Evolutionary conservation across 257 asterid species (phyloP).

Genomic region (Solanum ossicruentum): DNA sequence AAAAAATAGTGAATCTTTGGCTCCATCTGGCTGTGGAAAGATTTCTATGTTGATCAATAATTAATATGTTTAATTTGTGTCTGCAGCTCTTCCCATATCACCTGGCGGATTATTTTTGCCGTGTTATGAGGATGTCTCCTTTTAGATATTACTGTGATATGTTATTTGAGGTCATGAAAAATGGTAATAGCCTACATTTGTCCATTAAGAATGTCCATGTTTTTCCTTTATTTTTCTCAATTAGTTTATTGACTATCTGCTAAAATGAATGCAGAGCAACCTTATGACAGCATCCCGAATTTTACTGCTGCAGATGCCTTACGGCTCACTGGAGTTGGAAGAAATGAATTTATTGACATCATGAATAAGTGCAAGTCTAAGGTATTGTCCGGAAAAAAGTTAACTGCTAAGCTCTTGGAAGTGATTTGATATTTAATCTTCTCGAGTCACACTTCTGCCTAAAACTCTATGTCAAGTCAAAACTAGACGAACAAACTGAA

Average conservation of each 20-base stretch:
- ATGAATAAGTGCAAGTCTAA: conserved; percentile 48
- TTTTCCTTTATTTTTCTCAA: background rate
- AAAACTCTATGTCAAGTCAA: background rate
- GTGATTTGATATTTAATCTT: background rate
- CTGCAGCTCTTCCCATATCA: conserved; percentile 95
- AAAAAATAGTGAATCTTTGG: too few species aligned
- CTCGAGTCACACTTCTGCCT: background rate
- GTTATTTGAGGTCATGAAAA: conserved; percentile 94
- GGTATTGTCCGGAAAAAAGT: background rate
- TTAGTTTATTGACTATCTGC: background rate
- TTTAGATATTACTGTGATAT: conserved; percentile 96
- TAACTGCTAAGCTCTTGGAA: background rate
- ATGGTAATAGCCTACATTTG: conserved; percentile 38
- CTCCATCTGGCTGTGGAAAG: too few species aligned
- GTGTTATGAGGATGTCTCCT: conserved; percentile 95
- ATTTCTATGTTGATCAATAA: background rate
- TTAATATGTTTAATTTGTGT: background rate
- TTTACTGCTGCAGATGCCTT: conserved; percentile 8
- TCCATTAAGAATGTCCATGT: background rate
- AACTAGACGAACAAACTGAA: background rate
- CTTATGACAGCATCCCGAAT: conserved; percentile 88
- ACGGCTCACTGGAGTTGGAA: conserved; percentile 31
- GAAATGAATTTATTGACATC: background rate
- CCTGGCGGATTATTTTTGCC: conserved; percentile 94
- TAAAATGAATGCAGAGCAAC: conserved; percentile 77